These are phyloP conservation scores for Paramecium biaurelia DNA, from an alignment of 73 alveolate species.

Conservation along the genomic window DNA sequence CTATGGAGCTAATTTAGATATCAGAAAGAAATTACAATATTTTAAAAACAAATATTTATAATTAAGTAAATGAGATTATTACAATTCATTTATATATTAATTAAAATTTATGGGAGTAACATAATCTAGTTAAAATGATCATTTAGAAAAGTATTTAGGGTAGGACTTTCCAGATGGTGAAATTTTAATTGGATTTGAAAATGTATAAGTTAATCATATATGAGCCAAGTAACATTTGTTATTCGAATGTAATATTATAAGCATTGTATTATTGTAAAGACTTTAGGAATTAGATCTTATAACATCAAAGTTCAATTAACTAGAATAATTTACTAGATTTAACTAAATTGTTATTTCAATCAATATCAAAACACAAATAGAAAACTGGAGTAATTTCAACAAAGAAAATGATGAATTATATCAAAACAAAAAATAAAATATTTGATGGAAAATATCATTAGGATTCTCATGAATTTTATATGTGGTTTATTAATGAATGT, in stretches of 20 bases:
- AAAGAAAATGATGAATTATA: slow-evolving; percentile 59
- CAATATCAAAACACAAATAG: slow-evolving; percentile 5
- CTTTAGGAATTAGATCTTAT: slow-evolving; percentile 15
- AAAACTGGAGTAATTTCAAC: slow-evolving; percentile 56
- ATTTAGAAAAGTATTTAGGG: slow-evolving; percentile 34
- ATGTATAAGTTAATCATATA: slow-evolving; percentile 34
- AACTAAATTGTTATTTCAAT: slow-evolving; percentile 32
- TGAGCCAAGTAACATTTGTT: slow-evolving; percentile 55
- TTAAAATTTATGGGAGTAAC: background rate
- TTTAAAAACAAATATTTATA: background rate
- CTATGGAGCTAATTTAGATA: background rate
- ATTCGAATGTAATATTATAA: slow-evolving; percentile 50
- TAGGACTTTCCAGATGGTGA: slow-evolving; percentile 57
- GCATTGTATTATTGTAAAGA: slow-evolving; percentile 56
- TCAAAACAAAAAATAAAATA: slow-evolving; percentile 45
- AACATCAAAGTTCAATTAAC: slow-evolving; percentile 19
- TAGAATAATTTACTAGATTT: slow-evolving; percentile 1
- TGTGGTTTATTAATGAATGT: slow-evolving; percentile 56
- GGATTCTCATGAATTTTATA: slow-evolving; percentile 65
- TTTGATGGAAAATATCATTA: slow-evolving; percentile 58
- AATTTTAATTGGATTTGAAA: slow-evolving; percentile 57
- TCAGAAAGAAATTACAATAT: background rate
- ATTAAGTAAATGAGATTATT: background rate
- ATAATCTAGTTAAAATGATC: slow-evolving; percentile 1
- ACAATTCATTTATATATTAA: background rate